Conservation (phyloP, 768 basidiomycete genomes). For the Auricularia sp. region DNA sequence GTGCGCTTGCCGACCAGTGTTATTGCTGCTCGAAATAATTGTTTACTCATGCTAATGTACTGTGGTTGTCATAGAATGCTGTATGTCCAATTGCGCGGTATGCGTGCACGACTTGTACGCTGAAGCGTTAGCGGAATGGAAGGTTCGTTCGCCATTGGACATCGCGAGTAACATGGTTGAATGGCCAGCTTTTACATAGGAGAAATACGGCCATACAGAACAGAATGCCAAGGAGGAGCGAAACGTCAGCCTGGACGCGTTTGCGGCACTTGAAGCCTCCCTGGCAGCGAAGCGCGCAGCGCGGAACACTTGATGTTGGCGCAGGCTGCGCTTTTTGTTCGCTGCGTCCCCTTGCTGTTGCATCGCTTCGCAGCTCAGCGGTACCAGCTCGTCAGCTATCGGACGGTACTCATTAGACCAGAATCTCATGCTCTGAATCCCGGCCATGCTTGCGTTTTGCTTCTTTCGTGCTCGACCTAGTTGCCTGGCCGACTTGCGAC, state of each 20-base stretch:
- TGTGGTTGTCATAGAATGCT: background rate
- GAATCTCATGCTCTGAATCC: no score
- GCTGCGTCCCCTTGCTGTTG: no score
- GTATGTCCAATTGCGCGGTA: background rate
- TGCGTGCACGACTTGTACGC: slow-evolving; percentile 1
- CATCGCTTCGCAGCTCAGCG: no score
- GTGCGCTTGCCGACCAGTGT: background rate
- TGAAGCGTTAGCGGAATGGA: background rate
- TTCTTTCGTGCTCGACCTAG: no score
- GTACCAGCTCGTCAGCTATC: no score
- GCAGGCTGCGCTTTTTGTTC: no score
- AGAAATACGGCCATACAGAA: background rate
- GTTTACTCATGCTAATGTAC: no score
- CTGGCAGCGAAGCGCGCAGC: background rate
- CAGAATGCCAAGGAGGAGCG: background rate
- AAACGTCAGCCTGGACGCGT: background rate
- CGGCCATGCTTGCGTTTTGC: no score
- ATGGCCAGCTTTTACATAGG: background rate
- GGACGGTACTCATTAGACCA: no score
- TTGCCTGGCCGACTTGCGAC: no score
- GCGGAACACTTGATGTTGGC: background rate
- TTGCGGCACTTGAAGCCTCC: background rate
- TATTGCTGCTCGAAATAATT: no score
- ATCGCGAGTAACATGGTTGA: no score
- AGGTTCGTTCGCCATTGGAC: background rate